Percentiles rank a stretch among this genome's conserved stretches.
Evolutionary conservation across 352 stramenopile genomes (phyloP).

Genomic region (Globisporangium yorkense): DNA sequence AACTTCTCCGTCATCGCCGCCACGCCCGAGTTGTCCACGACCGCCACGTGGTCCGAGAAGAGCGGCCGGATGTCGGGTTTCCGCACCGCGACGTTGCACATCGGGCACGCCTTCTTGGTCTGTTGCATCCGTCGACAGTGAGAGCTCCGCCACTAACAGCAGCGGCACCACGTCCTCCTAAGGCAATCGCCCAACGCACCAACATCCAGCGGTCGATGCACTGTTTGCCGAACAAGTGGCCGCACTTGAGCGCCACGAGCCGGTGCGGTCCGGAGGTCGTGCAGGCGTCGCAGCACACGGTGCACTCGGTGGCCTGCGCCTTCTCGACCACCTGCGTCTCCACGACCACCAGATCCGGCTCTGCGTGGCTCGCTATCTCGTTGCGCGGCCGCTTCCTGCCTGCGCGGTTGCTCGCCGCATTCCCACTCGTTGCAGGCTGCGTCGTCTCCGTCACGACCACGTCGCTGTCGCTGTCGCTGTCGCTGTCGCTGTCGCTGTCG

Average conservation of each 20-base stretch:
- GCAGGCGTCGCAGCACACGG: conserved; percentile 70
- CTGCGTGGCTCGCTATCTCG: conserved; percentile 2
- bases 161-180: not conserved
- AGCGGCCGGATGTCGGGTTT: conserved; percentile 50
- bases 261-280: conserved; percentile 52
- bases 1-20: conserved; percentile 56
- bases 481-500: not conserved
- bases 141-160: not conserved
- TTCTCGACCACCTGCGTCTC: conserved; percentile 24
- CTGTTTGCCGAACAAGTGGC: conserved; percentile 66
- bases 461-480: conserved; percentile 1
- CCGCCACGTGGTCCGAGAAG: conserved; percentile 66
- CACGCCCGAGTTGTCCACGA: conserved; percentile 68
- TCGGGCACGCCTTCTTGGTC: conserved; percentile 34
- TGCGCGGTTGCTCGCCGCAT: not conserved
- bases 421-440: not conserved
- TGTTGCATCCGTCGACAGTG: not conserved
- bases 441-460: not conserved
- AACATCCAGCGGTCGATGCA: conserved; percentile 72
- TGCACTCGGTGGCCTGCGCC: conserved; percentile 59
- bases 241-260: conserved; percentile 67
- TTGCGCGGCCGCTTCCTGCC: conserved; percentile 11
- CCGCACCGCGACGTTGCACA: conserved; percentile 46
- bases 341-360: conserved; percentile 2
- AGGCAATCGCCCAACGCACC: conserved; percentile 4